phyloP scores from a whole-genome alignment of 768 basidiomycete species.

The Mycena belliarum region DNA sequence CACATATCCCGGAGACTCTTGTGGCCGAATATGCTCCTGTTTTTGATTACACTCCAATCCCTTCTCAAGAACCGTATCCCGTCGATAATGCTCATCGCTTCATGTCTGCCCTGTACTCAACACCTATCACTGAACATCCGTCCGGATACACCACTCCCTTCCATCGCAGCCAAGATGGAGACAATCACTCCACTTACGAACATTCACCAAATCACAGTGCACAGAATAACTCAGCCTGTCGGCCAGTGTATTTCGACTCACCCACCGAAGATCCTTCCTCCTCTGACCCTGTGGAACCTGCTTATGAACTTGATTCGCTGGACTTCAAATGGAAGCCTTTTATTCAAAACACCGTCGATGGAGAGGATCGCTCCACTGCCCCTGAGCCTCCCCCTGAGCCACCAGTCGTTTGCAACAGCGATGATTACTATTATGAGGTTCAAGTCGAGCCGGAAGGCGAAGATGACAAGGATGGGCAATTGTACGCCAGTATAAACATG shows the following conservation, averaged over 20 bases:
- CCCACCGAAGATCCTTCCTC: slow-evolving; percentile 52
- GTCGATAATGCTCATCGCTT: background rate
- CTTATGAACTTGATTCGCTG: slow-evolving; percentile 42
- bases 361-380: background rate
- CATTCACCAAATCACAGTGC: slow-evolving; percentile 7
- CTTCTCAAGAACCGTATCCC: background rate
- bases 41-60: background rate
- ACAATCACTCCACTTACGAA: slow-evolving; percentile 22
- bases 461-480: slow-evolving; percentile 14
- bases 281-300: slow-evolving; percentile 34
- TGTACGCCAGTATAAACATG: slow-evolving; percentile 12
- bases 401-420: slow-evolving; percentile 1
- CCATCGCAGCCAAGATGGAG: slow-evolving; percentile 18
- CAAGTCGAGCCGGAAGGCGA: slow-evolving; percentile 15
- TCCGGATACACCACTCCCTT: background rate
- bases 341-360: slow-evolving; percentile 29
- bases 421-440: slow-evolving; percentile 18
- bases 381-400: background rate
- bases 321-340: slow-evolving; percentile 64
- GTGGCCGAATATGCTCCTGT: background rate
- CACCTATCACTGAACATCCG: background rate
- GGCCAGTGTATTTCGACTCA: slow-evolving; percentile 50
- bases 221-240: slow-evolving; percentile 34
- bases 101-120: background rate
- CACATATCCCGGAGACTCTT: background rate